Conservation (phyloP, 225 moss, liverwort and hornwort species). For the Pseudoscleropodium purum region DNA sequence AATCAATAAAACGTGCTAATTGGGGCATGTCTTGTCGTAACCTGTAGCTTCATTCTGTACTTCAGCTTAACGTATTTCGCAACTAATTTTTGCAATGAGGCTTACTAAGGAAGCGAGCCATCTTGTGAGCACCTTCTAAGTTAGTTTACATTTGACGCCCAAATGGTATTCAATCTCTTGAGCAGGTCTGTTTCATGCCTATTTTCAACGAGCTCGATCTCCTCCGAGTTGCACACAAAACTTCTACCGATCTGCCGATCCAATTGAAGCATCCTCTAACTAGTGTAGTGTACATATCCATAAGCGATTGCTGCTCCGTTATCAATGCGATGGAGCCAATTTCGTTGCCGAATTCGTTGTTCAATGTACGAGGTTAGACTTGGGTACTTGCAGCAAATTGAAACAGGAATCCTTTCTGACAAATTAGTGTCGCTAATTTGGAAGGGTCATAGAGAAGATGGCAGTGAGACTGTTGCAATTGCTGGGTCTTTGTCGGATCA, state of each 20-base stretch:
- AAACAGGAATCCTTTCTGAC: not conserved
- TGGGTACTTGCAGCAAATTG: not conserved
- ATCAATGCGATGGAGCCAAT: not conserved
- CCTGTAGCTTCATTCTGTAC: not conserved
- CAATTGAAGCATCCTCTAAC: not conserved
- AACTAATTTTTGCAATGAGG: not conserved
- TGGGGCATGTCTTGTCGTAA: not conserved
- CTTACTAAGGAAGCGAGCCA: not conserved
- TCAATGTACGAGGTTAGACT: not conserved
- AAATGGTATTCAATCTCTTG: not conserved
- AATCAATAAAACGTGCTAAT: not conserved
- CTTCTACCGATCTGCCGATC: not conserved
- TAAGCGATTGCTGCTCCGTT: not conserved
- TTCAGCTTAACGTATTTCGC: not conserved
- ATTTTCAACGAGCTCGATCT: not conserved
- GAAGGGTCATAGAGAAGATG: not conserved
- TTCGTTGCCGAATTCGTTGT: not conserved
- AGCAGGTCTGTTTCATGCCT: not conserved
- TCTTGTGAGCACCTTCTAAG: not conserved
- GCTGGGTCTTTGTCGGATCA: not conserved
- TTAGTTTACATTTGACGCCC: not conserved
- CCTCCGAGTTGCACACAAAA: not conserved
- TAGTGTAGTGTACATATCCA: not conserved
- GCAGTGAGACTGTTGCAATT: not conserved
- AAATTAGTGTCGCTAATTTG: not conserved